Base-by-base conservation (phyloP, 148 eudicot species). In the Heliosperma pusillum region DNA sequence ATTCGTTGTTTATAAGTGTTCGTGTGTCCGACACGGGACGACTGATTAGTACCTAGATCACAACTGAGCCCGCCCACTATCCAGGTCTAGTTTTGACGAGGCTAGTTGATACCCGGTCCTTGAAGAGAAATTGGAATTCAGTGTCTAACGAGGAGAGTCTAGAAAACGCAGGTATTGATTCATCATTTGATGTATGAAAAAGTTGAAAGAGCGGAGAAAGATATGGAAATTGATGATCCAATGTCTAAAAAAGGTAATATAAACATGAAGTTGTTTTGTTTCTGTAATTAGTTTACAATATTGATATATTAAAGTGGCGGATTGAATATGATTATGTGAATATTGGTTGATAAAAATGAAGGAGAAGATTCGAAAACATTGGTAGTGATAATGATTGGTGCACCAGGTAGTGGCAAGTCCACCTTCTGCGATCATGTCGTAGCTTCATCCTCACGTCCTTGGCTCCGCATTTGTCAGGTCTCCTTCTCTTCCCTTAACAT, bases 331-430 rank as follows among this genome's bases (percentile, higher is more conserved):
- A 15, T 45, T 45, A 12, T 45, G 50, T 47, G 53, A 47, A 11
- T 47, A 10, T 10, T 7, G 9, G 16, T 47, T 47, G 53, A 42
- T 15, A 66, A 15, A 52, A 45, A 81, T 44, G 85, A 73, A 74
- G 85, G 69, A 62, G 75, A 76, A 52, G 69, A 68, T 47, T 15
- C 3, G 44, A 87, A 87, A 60, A 17, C 67, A 9, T 62, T 94
- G 22, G 72, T 92, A 67, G 91, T 95, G 69, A 66, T 95, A 27
- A 71, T 95, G 78, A 83, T 92, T 76, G 98, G 98, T 58, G 83
- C 89, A 61, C 98, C 98, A 0, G 98, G 97, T 19, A 92, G 98
- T 77, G 98, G 98, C 70, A 95, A 95, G 83, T 95, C 98, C 58
- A 92, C 98, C 59, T 95, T 92, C 80, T 95, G 96, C 24, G 89